Percentiles rank a stretch among this genome's conserved stretches.
Conservation (phyloP, 148 eudicot genomes). For the Selenicereus undatus region DNA sequence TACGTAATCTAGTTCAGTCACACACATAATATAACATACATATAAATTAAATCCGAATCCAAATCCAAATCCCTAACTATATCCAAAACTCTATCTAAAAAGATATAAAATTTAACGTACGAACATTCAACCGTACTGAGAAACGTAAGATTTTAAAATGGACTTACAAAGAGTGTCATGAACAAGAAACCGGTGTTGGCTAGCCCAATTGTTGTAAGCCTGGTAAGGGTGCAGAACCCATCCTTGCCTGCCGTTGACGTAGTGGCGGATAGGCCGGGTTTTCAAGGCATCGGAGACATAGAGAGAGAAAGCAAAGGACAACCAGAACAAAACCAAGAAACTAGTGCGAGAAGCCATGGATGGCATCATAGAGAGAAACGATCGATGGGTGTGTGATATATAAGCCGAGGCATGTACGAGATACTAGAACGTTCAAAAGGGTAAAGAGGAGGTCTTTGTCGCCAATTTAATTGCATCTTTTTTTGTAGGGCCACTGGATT, state of each 20-base stretch:
- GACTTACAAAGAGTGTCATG: slow-evolving; percentile 61
- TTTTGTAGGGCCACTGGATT: neutral
- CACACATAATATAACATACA: too few species aligned
- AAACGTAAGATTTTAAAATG: too few species aligned
- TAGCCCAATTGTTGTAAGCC: slow-evolving; percentile 58
- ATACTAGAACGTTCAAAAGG: neutral
- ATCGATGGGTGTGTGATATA: neutral
- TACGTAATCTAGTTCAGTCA: too few species aligned
- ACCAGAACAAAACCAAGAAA: neutral
- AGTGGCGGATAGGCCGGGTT: slow-evolving; percentile 21
- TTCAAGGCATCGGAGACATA: slow-evolving; percentile 19
- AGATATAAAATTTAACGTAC: too few species aligned
- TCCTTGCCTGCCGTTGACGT: slow-evolving; percentile 66
- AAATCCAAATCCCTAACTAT: too few species aligned
- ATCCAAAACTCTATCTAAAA: too few species aligned
- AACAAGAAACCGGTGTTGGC: slow-evolving; percentile 44
- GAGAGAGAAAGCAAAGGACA: neutral
- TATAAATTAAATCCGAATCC: too few species aligned
- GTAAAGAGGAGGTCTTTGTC: neutral
- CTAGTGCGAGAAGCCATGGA: neutral
- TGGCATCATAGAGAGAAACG: neutral
- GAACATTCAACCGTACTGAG: too few species aligned
- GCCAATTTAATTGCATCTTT: neutral
- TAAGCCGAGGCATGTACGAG: neutral
- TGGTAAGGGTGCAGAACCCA: slow-evolving; percentile 58